Evolutionary conservation across 345 rosid genomes (phyloP).

Genomic region (Excoecaria agallocha): DNA sequence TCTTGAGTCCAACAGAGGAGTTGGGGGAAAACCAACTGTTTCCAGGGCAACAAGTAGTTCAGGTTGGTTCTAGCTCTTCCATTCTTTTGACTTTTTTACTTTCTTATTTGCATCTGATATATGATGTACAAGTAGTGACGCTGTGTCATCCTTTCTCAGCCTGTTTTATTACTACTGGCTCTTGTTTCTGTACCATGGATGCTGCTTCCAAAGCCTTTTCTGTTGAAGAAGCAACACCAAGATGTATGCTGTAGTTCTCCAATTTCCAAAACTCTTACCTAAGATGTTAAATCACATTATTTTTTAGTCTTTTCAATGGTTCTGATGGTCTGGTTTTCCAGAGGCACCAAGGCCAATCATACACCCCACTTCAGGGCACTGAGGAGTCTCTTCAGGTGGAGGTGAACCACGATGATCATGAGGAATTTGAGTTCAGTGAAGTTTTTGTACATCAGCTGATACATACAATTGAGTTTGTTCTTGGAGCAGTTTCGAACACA

Average conservation of each 20-base stretch:
- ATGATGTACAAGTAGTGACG: conserved; percentile 5
- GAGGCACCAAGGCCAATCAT: conserved; percentile 87
- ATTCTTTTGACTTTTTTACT: not conserved
- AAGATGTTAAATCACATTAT: not conserved
- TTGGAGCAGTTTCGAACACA: conserved; percentile 97
- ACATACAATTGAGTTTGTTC: conserved; percentile 96
- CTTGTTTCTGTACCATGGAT: conserved; percentile 95
- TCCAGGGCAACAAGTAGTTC: conserved; percentile 63
- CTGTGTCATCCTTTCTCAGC: conserved; percentile 41
- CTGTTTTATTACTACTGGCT: conserved; percentile 67
- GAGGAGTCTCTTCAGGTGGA: conserved; percentile 78
- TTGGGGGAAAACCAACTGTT: conserved; percentile 91
- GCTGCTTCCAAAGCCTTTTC: conserved; percentile 90
- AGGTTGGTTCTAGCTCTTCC: conserved; percentile 44
- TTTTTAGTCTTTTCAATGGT: not conserved
- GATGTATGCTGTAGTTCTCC: conserved; percentile 40
- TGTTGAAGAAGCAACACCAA: conserved; percentile 83
- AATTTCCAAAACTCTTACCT: conserved; percentile 1
- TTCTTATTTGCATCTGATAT: not conserved
- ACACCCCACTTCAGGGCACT: conserved; percentile 50
- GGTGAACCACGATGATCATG: conserved; percentile 56
- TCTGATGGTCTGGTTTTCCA: conserved; percentile 34
- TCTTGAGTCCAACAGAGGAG: conserved; percentile 88
- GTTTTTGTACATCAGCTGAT: conserved; percentile 94
- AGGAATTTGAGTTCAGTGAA: conserved; percentile 94